Evolutionary conservation across 352 stramenopile genomes (phyloP).

Genomic region (Plasmopara halstedii): DNA sequence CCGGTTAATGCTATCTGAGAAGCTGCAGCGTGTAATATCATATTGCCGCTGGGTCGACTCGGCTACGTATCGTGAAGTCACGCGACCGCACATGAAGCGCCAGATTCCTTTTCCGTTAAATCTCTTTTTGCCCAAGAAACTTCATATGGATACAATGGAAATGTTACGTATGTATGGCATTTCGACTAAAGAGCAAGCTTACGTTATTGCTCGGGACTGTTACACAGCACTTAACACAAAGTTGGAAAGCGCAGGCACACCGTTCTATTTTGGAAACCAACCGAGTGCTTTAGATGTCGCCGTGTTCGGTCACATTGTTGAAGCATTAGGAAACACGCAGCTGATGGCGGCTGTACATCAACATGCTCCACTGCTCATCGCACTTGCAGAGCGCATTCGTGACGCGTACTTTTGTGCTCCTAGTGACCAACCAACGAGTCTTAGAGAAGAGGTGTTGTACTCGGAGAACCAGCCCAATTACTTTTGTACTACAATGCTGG

Average conservation of each 20-base stretch:
- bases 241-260: slow-evolving; percentile 39
- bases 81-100: slow-evolving; percentile 70
- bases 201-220: slow-evolving; percentile 76
- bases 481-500: slow-evolving; percentile 32
- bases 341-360: slow-evolving; percentile 62
- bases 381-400: slow-evolving; percentile 61
- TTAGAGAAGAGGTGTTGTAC: slow-evolving; percentile 37
- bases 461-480: slow-evolving; percentile 74
- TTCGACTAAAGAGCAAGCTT: slow-evolving; percentile 69
- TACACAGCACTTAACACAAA: slow-evolving; percentile 81
- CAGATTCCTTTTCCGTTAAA: slow-evolving; percentile 78
- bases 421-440: slow-evolving; percentile 27
- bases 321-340: slow-evolving; percentile 68
- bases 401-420: slow-evolving; percentile 58
- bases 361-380: slow-evolving; percentile 64
- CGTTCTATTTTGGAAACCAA: slow-evolving; percentile 65
- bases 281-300: slow-evolving; percentile 68
- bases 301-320: slow-evolving; percentile 78
- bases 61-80: slow-evolving; percentile 79
- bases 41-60: slow-evolving; percentile 83
- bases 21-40: slow-evolving; percentile 70
- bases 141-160: slow-evolving; percentile 64
- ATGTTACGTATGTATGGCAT: slow-evolving; percentile 49
- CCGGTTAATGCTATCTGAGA: slow-evolving; percentile 73
- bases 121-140: slow-evolving; percentile 79